These are phyloP conservation scores for Cryptomeria japonica DNA, from an alignment of 75 land plant species.

Conservation along the genomic window DNA sequence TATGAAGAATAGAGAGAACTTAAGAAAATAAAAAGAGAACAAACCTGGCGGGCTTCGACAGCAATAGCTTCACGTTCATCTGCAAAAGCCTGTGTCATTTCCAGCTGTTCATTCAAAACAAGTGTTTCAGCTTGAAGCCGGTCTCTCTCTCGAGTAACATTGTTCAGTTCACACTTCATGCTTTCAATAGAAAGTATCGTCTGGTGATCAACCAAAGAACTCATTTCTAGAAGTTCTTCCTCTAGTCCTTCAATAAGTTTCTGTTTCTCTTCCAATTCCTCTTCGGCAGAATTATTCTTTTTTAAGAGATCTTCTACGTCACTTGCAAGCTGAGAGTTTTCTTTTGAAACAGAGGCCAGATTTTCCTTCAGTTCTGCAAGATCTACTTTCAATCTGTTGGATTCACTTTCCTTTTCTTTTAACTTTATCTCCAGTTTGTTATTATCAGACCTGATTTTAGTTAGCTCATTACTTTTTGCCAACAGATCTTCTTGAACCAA, in stretches of 20 bases:
- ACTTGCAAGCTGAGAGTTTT: conserved; percentile 50
- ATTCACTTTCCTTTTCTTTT: conserved; percentile 31
- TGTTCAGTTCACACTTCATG: conserved; percentile 43
- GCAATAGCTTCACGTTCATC: conserved; percentile 86
- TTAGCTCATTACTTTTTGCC: conserved; percentile 29
- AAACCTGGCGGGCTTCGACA: conserved; percentile 79
- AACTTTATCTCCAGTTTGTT: conserved; percentile 36
- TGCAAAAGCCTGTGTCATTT: conserved; percentile 62
- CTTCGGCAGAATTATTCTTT: conserved; percentile 38
- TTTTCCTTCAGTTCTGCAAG: conserved; percentile 13
- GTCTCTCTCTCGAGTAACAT: conserved; percentile 56
- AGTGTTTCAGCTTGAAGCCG: conserved; percentile 44
- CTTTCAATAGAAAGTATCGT: conserved; percentile 37
- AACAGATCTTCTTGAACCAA: conserved; percentile 50
- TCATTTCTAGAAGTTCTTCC: conserved; percentile 46
- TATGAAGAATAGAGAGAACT: background rate
- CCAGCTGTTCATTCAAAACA: conserved; percentile 70
- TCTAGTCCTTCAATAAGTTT: conserved; percentile 54
- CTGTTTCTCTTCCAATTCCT: conserved; percentile 50
- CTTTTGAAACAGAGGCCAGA: conserved; percentile 21
- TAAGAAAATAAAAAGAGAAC: conserved; percentile 1
- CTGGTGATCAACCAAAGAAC: conserved; percentile 41
- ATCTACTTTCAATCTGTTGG: conserved; percentile 28
- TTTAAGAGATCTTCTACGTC: conserved; percentile 27
- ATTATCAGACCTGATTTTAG: conserved; percentile 21